A percentile compares a stretch with the other conserved stretches of the same genome.
phyloP scores from a whole-genome alignment of 352 stramenopile genomes.

The Thalassiosira pacifica region DNA sequence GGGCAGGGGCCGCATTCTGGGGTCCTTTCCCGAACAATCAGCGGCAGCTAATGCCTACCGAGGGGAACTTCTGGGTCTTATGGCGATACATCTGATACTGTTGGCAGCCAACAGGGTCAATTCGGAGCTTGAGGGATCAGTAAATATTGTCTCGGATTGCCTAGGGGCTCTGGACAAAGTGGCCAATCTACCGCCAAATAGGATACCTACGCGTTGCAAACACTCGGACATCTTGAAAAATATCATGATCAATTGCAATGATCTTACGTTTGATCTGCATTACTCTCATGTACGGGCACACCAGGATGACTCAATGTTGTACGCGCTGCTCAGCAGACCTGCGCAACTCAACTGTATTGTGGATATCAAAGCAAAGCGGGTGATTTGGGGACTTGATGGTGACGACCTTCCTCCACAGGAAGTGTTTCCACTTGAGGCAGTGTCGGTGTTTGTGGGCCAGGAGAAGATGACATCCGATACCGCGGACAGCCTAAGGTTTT shows the following conservation, averaged over 20 bases:
- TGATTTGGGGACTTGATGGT: not conserved
- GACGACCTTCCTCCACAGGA: not conserved
- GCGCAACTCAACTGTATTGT: slow-evolving; percentile 21
- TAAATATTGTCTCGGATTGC: slow-evolving; percentile 15
- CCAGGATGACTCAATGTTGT: slow-evolving; percentile 10
- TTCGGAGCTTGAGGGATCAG: not conserved
- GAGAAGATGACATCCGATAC: slow-evolving; percentile 8
- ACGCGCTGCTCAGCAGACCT: not conserved
- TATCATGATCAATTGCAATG: slow-evolving; percentile 19
- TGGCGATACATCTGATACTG: slow-evolving; percentile 19
- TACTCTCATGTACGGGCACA: slow-evolving; percentile 19
- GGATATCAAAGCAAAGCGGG: not conserved
- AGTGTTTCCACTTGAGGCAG: slow-evolving; percentile 12
- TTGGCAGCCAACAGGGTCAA: slow-evolving; percentile 2
- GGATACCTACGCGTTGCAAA: slow-evolving; percentile 1
- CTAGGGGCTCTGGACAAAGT: not conserved
- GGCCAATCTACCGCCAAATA: not conserved
- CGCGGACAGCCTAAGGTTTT: not conserved
- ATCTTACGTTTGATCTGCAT: not conserved
- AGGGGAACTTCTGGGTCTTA: slow-evolving; percentile 10
- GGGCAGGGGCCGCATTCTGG: not conserved
- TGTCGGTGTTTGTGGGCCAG: not conserved
- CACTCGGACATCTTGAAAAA: slow-evolving; percentile 32
- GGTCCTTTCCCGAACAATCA: not conserved
- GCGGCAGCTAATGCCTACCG: slow-evolving; percentile 5